A percentile compares a stretch with the other conserved stretches of the same genome.
These are phyloP conservation scores for Epichloe uncinata DNA, from an alignment of 2,329 filamentous ascomycete species.

Conservation along the genomic window DNA sequence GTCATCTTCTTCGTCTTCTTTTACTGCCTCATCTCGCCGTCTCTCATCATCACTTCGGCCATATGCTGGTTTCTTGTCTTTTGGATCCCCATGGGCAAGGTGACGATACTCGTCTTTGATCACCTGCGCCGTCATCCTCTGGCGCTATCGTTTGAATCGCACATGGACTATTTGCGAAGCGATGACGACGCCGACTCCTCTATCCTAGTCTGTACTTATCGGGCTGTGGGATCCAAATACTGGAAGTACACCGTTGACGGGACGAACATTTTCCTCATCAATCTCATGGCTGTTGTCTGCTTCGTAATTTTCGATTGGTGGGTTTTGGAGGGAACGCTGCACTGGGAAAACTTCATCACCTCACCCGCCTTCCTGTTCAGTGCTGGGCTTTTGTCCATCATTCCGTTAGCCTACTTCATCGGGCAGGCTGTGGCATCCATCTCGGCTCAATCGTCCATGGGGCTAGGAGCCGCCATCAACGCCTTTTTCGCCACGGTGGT, in stretches of 20 bases:
- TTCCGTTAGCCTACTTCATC: conserved; percentile 95
- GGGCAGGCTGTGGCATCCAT: conserved; percentile 97
- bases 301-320: conserved; percentile 93
- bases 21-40: conserved; percentile 80
- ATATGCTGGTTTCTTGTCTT: conserved; percentile 97
- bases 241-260: conserved; percentile 99
- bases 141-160: conserved; percentile 84
- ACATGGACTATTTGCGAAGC: conserved; percentile 59
- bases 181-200: conserved; percentile 64
- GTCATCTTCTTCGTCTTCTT: conserved; percentile 96
- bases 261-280: conserved; percentile 98
- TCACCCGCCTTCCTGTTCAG: conserved; percentile 77
- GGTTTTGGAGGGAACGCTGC: conserved; percentile 55
- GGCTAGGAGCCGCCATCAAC: conserved; percentile 89
- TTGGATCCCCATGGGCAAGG: conserved; percentile 96
- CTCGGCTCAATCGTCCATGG: conserved; percentile 97
- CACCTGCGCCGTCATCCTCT: conserved; percentile 87
- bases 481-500: conserved; percentile 97
- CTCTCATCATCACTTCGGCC: conserved; percentile 70
- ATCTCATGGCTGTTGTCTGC: conserved; percentile 82
- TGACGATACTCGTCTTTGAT: conserved; percentile 77
- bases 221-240: conserved; percentile 85
- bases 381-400: conserved; percentile 77
- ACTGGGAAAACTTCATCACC: conserved; percentile 60
- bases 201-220: conserved; percentile 91